Evolutionary conservation across 352 stramenopile species (phyloP), one percentile per base, ranked within the genome.

Genomic region (Pythium sp.): DNA sequence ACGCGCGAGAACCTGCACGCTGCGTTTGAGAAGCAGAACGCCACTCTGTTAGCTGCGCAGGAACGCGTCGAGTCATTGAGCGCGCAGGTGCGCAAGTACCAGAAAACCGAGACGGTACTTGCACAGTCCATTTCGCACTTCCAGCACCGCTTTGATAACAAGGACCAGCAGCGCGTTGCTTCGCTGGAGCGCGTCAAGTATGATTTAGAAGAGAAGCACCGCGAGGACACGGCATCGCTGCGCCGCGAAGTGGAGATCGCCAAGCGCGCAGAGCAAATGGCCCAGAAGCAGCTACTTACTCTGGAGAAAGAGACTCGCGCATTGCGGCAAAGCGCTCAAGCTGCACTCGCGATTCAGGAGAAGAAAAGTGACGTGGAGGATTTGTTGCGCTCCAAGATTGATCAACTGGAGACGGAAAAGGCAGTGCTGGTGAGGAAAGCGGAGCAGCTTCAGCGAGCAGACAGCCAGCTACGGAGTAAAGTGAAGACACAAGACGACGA

Each of bases 61-160:
- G 72, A 80, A 41, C 79, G 84, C 55, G 75, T 90, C 8, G 67
- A 78, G 60, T 66, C 70, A 43, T 67, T 92, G 12, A 58, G 73
- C 15, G 38, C 41, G 18, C 84, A 92, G 51, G 75, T 92, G 41
- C 41, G 68, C 18, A 80, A 84, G 47, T 91, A 92, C 68, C 84
- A 92, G 62, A 91, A 89, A 73, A 92, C 84, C 0, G 84, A 94
- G 68, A 94, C 84, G 0, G 84, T 88, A 51, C 64, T 94, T 53
- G 82, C 79, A 8, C 81, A 94, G 68, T 87, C 81, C 26, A 73
- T 91, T 18, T 72, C 82, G 5, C 84, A 94, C 60, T 79, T 92
- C 58, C 84, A 91, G 71, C 76, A 88, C 62, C 81, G 78, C 30
- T 80, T 82, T 51, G 72, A 82, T 30, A 78, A 57, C 58, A 90